Evolutionary conservation across 2,329 filamentous ascomycete species (phyloP), one percentile per base, ranked within the genome.

Genomic region (Hymenoscyphus repandus): DNA sequence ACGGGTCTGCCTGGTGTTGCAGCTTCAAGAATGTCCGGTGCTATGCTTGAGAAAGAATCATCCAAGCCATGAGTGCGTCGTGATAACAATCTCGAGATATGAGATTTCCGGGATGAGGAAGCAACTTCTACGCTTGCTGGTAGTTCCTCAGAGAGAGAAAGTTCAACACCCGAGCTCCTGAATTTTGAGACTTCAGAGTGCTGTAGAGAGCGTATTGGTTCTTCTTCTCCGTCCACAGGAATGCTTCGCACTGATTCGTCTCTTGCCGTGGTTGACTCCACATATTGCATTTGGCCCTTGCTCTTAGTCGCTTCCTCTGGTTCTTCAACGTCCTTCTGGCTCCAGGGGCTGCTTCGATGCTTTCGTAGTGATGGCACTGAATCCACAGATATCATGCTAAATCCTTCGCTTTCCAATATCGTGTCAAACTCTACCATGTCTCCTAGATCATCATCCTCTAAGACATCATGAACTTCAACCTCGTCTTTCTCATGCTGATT

Each of bases 371-470:
- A 79, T 5, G 74, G 74, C 18, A 79, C 63, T 2, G 76, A 76
- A 51, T 77, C 72, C 40, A 79, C 64, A 11, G 77, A 78, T 42
- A 79, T 76, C 74, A 79, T 78, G 51, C 75, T 79, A 53, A 79
- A 79, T 2, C 73, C 76, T 66, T 79, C 76, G 56, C 76, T 78
- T 62, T 79, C 76, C 55, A 79, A 69, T 17, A 79, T 76, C 1
- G 76, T 75, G 60, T 79, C 76, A 53, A 74, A 76, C 40, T 76
- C 75, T 36, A 65, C 64, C 47, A 73, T 67, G 15, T 72, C 56
- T 6, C 55, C 59, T 36, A 58, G n/a, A n/a, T n/a, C 22, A n/a
- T 48, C 69, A 27, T 72, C 66, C 49, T 71, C 66, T 20, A 51
- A 52, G 47, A 73, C 67, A 12, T 58, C 55, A 17, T 54, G 49